A percentile compares a stretch with the other conserved stretches of the same genome.
These are phyloP conservation scores for Metarhizium album DNA, from an alignment of 2,329 filamentous ascomycete species.

Conservation along the genomic window DNA sequence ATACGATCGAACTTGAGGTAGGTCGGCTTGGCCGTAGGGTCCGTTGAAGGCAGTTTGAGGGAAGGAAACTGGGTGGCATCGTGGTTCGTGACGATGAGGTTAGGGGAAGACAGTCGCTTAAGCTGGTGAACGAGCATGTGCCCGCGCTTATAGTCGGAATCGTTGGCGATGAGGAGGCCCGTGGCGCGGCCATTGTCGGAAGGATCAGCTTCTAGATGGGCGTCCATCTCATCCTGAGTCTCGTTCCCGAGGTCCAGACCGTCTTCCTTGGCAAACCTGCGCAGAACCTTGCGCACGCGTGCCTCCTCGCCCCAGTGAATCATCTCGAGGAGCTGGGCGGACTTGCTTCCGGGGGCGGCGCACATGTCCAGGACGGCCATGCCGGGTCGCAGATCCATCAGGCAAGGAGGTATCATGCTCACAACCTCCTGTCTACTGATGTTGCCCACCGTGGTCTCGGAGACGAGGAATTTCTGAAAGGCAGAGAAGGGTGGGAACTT, in stretches of 20 bases:
- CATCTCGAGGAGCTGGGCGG: constrained; percentile 89
- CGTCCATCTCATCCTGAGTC: constrained; percentile 35
- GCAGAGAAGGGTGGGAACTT: constrained; percentile 88
- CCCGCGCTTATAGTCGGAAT: constrained; percentile 90
- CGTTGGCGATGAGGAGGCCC: constrained; percentile 87
- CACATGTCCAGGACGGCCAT: constrained; percentile 95
- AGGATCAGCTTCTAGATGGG: constrained; percentile 46
- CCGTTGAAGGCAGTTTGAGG: constrained; percentile 61
- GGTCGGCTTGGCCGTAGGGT: constrained; percentile 43
- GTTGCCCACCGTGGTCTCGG: constrained; percentile 93
- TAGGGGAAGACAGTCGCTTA: constrained; percentile 92
- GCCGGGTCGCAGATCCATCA: constrained; percentile 82
- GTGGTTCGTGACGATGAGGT: constrained; percentile 94
- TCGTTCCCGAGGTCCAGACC: constrained; percentile 40
- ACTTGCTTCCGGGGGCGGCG: constrained; percentile 94
- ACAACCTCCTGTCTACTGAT: constrained; percentile 97
- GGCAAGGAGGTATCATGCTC: constrained; percentile 94
- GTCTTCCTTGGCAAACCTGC: constrained; percentile 50
- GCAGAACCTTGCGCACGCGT: constrained; percentile 61
- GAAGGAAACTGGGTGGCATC: constrained; percentile 94
- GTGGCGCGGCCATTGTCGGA: constrained; percentile 79
- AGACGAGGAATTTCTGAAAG: constrained; percentile 96
- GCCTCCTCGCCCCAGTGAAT: constrained; percentile 88
- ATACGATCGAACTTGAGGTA: constrained; percentile 98
- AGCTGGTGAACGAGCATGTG: constrained; percentile 98